Evolutionary conservation across 2,329 filamentous ascomycete genomes (phyloP).

Genomic region (Gaeumannomyces sp.): DNA sequence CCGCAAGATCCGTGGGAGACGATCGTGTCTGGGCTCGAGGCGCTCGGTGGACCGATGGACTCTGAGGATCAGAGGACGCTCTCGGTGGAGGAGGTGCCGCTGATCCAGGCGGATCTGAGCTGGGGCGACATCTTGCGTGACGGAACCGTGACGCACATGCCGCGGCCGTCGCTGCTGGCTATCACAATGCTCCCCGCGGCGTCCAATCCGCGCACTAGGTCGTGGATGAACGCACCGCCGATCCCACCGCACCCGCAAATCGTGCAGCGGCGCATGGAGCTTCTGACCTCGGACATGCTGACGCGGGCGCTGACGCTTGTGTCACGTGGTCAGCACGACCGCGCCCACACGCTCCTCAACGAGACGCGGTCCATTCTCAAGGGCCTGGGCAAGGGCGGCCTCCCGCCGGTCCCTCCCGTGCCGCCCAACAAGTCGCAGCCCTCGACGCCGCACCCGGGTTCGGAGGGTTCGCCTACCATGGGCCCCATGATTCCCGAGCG

Average conservation of each 20-base stretch:
- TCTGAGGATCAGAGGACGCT: slow-evolving; percentile 75
- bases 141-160: slow-evolving; percentile 76
- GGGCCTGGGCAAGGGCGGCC: slow-evolving; percentile 87
- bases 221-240: slow-evolving; percentile 62
- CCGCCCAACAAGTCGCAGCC: slow-evolving; percentile 37
- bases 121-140: slow-evolving; percentile 93
- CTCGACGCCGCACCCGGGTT: slow-evolving; percentile 41
- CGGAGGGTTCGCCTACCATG: slow-evolving; percentile 37
- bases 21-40: slow-evolving; percentile 91
- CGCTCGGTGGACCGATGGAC: slow-evolving; percentile 80
- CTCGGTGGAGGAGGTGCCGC: slow-evolving; percentile 88
- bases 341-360: slow-evolving; percentile 82
- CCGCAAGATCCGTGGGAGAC: slow-evolving; percentile 96
- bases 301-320: slow-evolving; percentile 87
- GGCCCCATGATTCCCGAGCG: slow-evolving; percentile 40
- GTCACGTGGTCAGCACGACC: slow-evolving; percentile 85
- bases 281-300: slow-evolving; percentile 96
- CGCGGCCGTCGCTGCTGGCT: slow-evolving; percentile 82
- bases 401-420: slow-evolving; percentile 77
- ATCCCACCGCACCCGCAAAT: slow-evolving; percentile 94
- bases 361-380: slow-evolving; percentile 95
- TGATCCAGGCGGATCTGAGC: slow-evolving; percentile 89
- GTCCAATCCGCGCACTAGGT: slow-evolving; percentile 56
- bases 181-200: slow-evolving; percentile 86
- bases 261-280: slow-evolving; percentile 94